Evolutionary conservation across 2,329 filamentous ascomycete genomes (phyloP).

Genomic region (Metarhizium album): DNA sequence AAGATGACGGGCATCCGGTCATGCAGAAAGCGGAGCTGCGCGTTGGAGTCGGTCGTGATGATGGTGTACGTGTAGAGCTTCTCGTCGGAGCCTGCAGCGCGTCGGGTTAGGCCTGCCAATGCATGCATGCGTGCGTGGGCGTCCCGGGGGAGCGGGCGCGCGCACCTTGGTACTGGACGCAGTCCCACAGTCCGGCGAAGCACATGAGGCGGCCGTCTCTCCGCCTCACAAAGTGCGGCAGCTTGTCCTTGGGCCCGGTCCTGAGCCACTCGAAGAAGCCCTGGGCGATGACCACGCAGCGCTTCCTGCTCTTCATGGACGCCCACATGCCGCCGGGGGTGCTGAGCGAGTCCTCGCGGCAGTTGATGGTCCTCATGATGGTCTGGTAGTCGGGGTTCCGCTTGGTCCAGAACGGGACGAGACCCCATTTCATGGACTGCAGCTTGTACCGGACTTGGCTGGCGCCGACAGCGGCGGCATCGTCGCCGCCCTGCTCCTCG

Average conservation of each 20-base stretch:
- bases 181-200: constrained; percentile 88
- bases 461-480: neutral
- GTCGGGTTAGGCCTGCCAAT: neutral
- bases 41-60: constrained; percentile 81
- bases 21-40: constrained; percentile 76
- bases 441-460: constrained; percentile 59
- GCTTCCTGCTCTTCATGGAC: constrained; percentile 78
- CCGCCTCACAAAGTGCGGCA: constrained; percentile 75
- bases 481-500: neutral
- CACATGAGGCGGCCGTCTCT: constrained; percentile 78
- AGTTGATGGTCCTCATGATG: constrained; percentile 87
- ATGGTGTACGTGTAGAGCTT: constrained; percentile 84
- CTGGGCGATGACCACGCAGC: constrained; percentile 79
- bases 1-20: constrained; percentile 94
- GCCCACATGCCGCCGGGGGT: constrained; percentile 79
- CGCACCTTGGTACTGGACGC: constrained; percentile 65
- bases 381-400: constrained; percentile 65
- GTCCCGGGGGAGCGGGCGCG: neutral
- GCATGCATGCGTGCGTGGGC: neutral
- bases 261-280: constrained; percentile 97
- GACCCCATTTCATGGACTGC: constrained; percentile 91
- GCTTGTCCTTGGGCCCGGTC: constrained; percentile 62
- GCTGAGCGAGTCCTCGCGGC: constrained; percentile 75
- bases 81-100: constrained; percentile 32
- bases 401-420: constrained; percentile 91